Conservation (phyloP, 2,329 filamentous ascomycete genomes). For the Dothideomycetes sp. region DNA sequence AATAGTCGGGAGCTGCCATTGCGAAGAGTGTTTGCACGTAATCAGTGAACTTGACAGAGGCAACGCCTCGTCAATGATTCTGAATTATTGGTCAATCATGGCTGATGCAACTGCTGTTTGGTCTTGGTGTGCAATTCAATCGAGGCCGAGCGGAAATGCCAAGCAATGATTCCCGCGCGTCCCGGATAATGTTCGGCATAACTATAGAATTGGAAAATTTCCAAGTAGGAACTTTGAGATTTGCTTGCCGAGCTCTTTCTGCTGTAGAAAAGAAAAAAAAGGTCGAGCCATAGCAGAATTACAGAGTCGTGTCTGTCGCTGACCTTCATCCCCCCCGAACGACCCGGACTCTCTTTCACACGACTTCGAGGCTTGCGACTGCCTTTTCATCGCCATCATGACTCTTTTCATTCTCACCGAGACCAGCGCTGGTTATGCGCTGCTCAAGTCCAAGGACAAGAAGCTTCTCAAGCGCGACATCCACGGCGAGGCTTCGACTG, state of each 20-base stretch:
- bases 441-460: constrained; percentile 98
- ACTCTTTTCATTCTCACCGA: constrained; percentile 76
- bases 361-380: neutral
- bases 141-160: too few relatives aligned
- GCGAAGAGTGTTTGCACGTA: too few relatives aligned
- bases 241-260: constrained; percentile 3
- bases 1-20: constrained; percentile 13
- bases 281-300: neutral
- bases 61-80: neutral
- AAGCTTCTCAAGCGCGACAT: constrained; percentile 86
- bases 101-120: neutral
- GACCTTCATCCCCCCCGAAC: neutral
- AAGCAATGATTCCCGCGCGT: too few relatives aligned
- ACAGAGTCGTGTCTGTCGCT: constrained; percentile 4
- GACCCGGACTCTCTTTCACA: constrained; percentile 1
- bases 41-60: constrained; percentile 1
- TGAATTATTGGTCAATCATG: constrained; percentile 1
- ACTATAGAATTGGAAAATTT: too few relatives aligned
- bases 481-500: constrained; percentile 61
- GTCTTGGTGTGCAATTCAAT: too few relatives aligned
- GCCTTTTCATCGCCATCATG: constrained; percentile 28
- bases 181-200: too few relatives aligned
- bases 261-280: constrained; percentile 3
- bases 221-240: too few relatives aligned
- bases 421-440: constrained; percentile 91